Conservation (phyloP, 2,329 filamentous ascomycete genomes). For the Epichloe glyceriae region DNA sequence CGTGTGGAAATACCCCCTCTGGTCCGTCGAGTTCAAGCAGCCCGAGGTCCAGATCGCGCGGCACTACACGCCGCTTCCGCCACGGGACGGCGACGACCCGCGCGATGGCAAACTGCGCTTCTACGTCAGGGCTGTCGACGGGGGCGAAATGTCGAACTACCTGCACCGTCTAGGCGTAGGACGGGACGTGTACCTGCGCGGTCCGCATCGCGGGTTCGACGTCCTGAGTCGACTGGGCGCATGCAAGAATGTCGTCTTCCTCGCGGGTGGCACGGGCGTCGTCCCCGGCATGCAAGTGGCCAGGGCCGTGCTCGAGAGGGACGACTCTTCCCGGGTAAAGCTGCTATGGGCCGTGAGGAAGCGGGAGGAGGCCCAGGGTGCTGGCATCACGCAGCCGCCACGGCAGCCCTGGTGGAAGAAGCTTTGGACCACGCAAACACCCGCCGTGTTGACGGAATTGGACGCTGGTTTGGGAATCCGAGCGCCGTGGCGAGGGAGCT, state of each 20-base stretch:
- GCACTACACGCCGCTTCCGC: slow-evolving; percentile 79
- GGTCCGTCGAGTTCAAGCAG: slow-evolving; percentile 89
- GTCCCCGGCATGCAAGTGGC: slow-evolving; percentile 78
- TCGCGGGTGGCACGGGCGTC: slow-evolving; percentile 88
- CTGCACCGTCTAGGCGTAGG: slow-evolving; percentile 52
- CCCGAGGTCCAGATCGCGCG: slow-evolving; percentile 85
- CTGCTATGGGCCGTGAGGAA: slow-evolving; percentile 71
- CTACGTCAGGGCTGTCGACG: slow-evolving; percentile 62
- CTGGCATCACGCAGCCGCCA: background rate
- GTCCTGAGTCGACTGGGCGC: slow-evolving; percentile 22
- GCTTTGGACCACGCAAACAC: slow-evolving; percentile 8
- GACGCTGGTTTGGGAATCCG: slow-evolving; percentile 12
- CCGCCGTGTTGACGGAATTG: slow-evolving; percentile 11
- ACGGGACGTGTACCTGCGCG: slow-evolving; percentile 59
- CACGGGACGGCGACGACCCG: slow-evolving; percentile 18
- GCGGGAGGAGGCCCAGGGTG: slow-evolving; percentile 36
- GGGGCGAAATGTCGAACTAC: slow-evolving; percentile 79
- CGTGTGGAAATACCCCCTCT: slow-evolving; percentile 45
- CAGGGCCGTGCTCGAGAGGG: slow-evolving; percentile 40
- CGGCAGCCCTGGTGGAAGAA: slow-evolving; percentile 15
- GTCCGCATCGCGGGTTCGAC: slow-evolving; percentile 60
- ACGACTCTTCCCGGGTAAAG: slow-evolving; percentile 32
- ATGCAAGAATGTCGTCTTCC: slow-evolving; percentile 51
- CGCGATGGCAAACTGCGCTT: slow-evolving; percentile 46
- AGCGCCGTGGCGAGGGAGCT: slow-evolving; percentile 50